Evolutionary conservation across 345 rosid species (phyloP), one percentile per base, ranked within the genome.

Genomic region (Melastoma malabathricum): DNA sequence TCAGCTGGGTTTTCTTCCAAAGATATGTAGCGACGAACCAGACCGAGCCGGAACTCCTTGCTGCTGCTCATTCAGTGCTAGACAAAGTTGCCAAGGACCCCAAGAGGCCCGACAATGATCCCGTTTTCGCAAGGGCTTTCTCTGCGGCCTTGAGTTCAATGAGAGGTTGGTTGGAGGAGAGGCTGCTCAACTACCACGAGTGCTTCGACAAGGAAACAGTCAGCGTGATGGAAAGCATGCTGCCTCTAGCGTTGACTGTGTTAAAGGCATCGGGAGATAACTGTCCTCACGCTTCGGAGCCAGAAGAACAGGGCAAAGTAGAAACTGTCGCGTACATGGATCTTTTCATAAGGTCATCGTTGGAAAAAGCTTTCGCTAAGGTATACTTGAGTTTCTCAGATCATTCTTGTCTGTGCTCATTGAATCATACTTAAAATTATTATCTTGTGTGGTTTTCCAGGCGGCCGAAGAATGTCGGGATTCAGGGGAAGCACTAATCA

Each of bases 1-100:
- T 84, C 69, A 74, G 92, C 3, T 84, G 89, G 98, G 86, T 82
- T 51, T 70, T 86, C 48, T 86, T 84, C 71, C 83, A 80, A 22
- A 96, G 78, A 18, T 86, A 90, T 16, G 85, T 86, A 0, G 52
- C 29, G 15, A 78, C 84, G 2, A 58, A 69, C 3, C 84, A 74
- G 41, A 51, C 71, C 46, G 94, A 90, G 59, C 83, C 75, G 0
- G 87, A 82, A 62, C 81, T 86, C 57, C 83, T 90, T 1, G 68
- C 70, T 0, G 92, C 96, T 2, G 61, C 96, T 0, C 82, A 80
- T 12, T 73, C 90, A 3, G 78, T 86, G 86, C 48, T 82, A 44
- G 79, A 82, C 13, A 34, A 34, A 34, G 41, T 34, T 12, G 12
- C 41, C 41, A 34, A 34, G 41, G 41, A 34, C 12, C 10, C 41